Percentiles rank a stretch among this genome's conserved stretches.
phyloP scores from a whole-genome alignment of 352 stramenopile species.

The Pythium scleroteichum region DNA sequence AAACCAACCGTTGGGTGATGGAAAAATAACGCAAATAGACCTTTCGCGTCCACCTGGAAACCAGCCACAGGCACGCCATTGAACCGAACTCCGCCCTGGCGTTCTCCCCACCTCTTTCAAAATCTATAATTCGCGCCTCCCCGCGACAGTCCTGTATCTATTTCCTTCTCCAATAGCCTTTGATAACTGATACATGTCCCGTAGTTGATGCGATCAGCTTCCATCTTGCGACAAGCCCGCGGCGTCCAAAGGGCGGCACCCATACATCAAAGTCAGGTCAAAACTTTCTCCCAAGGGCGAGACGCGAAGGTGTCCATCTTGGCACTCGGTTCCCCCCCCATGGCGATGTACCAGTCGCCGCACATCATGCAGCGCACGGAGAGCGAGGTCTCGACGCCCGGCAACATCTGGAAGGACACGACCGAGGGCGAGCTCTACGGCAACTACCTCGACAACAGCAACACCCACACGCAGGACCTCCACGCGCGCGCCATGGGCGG shows the following conservation, averaged over 20 bases:
- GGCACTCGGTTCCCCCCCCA: too few relatives aligned
- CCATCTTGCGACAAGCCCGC: not conserved
- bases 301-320: too few relatives aligned
- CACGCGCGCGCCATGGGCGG: slow-evolving; percentile 48
- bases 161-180: not conserved
- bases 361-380: slow-evolving; percentile 12
- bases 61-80: slow-evolving; percentile 10
- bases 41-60: not conserved
- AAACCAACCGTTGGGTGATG: not conserved
- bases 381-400: slow-evolving; percentile 13
- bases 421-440: slow-evolving; percentile 72
- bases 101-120: too few relatives aligned
- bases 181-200: not conserved
- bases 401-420: slow-evolving; percentile 68
- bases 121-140: not conserved
- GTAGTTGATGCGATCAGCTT: slow-evolving; percentile 1
- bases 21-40: not conserved
- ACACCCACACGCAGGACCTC: slow-evolving; percentile 22
- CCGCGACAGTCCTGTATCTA: too few relatives aligned
- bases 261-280: too few relatives aligned
- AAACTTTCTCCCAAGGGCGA: too few relatives aligned
- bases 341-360: slow-evolving; percentile 11
- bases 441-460: slow-evolving; percentile 55
- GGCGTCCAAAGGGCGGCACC: too few relatives aligned
- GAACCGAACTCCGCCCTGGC: not conserved